Base-by-base conservation (phyloP, 2,329 filamentous ascomycete genomes). In the Zymoseptoria ardabiliae region DNA sequence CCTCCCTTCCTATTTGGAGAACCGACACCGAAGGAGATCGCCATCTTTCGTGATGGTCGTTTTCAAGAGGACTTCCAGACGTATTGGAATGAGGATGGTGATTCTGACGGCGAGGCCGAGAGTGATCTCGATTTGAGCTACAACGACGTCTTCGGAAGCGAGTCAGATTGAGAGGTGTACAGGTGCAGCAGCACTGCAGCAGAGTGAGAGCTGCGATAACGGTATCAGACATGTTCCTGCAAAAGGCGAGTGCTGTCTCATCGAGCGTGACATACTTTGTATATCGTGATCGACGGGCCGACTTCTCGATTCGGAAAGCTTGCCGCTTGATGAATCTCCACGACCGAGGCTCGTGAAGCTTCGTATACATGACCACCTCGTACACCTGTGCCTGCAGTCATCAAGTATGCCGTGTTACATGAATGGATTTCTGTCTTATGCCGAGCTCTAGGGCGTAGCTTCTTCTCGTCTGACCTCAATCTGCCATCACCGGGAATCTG, bases 1-100 rank as follows among this genome's bases (percentile, higher is more conserved):
- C 65, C 65, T 13, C 65, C 65, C 11, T 67, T 60, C 41, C 53
- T 67, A 1, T 64, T 62, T 48, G 65, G 63, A 20, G 65, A 67
- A 52, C 60, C 58, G 8, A 35, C 51, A 41, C 63, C 65, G 13
- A 45, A 48, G n/a, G 57, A 58, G 20, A 51, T 41, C 3, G 20
- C 23, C n/a, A 28, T 57, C 20, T 58, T 55, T 35, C 23, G 52
- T 41, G 57, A 48, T 8, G 21, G 52, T 23, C 35, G n/a, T 17
- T 48, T 35, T 35, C 21, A 23, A 51, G n/a, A 50, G 45, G 49
- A 51, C 7, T 56, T 23, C 7, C 49, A 23, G 54, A 54, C 17
- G 57, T n/a, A 45, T n/a, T 45, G 50, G 17, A 41, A 23, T 50
- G 58, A 60, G n/a, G 53, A 53, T 11, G 45, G 28, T 13, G 51